These are phyloP conservation scores for Tausonia pullulans DNA, from an alignment of 1,284 basidiomycete species.

Conservation along the genomic window DNA sequence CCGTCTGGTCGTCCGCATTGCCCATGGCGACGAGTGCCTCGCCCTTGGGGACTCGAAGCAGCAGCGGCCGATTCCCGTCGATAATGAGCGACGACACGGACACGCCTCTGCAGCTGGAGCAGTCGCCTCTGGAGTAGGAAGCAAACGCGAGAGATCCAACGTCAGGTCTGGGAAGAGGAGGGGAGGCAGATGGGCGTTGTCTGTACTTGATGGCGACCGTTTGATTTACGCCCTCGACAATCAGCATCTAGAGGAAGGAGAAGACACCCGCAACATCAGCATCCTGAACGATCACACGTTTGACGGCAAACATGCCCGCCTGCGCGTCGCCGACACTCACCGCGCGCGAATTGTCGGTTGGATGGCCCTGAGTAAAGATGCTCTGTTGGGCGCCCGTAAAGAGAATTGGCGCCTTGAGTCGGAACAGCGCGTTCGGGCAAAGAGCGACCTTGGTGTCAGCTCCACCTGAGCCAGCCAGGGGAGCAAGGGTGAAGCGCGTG, in stretches of 20 bases:
- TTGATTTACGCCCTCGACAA: slow-evolving; percentile 28
- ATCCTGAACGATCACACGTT: no score
- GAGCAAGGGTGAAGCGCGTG: neutral
- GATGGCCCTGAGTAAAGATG: slow-evolving; percentile 38
- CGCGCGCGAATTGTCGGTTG: slow-evolving; percentile 35
- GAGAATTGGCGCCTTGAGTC: slow-evolving; percentile 34
- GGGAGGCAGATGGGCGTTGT: neutral
- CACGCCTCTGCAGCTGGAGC: slow-evolving; percentile 27
- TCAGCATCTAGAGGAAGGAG: slow-evolving; percentile 20
- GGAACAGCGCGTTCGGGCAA: slow-evolving; percentile 36
- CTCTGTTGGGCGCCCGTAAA: slow-evolving; percentile 40
- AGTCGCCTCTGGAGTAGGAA: slow-evolving; percentile 29
- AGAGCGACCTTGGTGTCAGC: slow-evolving; percentile 36
- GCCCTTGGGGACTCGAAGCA: slow-evolving; percentile 31
- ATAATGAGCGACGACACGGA: slow-evolving; percentile 30
- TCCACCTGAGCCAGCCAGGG: slow-evolving; percentile 22
- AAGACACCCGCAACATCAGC: no score
- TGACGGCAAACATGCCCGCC: no score
- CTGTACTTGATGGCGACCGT: slow-evolving; percentile 27
- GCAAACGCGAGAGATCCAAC: neutral
- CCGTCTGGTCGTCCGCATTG: slow-evolving; percentile 31
- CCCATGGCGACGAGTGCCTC: slow-evolving; percentile 34
- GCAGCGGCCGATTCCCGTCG: slow-evolving; percentile 33
- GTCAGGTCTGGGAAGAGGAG: neutral
- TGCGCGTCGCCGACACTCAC: no score